These are phyloP conservation scores for Candida arabinofermentans DNA, from an alignment of 805 yeast species.

Conservation along the genomic window DNA sequence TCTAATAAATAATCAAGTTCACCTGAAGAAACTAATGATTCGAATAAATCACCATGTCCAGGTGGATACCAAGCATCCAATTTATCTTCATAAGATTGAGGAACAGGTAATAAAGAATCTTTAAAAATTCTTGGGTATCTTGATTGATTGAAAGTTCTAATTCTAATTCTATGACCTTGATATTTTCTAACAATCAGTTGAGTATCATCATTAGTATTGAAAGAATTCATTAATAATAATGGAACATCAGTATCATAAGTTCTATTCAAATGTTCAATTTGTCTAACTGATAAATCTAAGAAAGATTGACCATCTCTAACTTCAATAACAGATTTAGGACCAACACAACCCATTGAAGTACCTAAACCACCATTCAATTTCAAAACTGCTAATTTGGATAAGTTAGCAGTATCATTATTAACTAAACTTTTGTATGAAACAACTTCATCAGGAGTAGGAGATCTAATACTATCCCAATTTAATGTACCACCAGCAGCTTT, in stretches of 20 bases:
- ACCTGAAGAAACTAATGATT: slow-evolving; percentile 83
- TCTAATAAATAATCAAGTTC: slow-evolving; percentile 84
- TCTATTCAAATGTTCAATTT: slow-evolving; percentile 91
- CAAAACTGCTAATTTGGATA: slow-evolving; percentile 87
- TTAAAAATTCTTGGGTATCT: slow-evolving; percentile 92
- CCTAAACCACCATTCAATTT: slow-evolving; percentile 98
- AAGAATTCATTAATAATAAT: slow-evolving; percentile 94
- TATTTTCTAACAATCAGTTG: slow-evolving; percentile 93
- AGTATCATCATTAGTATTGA: slow-evolving; percentile 95
- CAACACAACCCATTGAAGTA: slow-evolving; percentile 99
- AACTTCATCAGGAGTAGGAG: slow-evolving; percentile 87
- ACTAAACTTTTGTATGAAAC: slow-evolving; percentile 63
- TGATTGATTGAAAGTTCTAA: slow-evolving; percentile 96
- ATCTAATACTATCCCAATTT: slow-evolving; percentile 94
- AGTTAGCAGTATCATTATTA: slow-evolving; percentile 38
- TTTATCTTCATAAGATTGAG: slow-evolving; percentile 65
- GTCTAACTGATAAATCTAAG: slow-evolving; percentile 92
- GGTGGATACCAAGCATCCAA: slow-evolving; percentile 97
- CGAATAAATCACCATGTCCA: slow-evolving; percentile 99
- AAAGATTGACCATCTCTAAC: slow-evolving; percentile 98
- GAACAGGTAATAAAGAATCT: slow-evolving; percentile 95
- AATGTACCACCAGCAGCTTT: slow-evolving; percentile 81
- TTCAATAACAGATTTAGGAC: slow-evolving; percentile 97
- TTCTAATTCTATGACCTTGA: slow-evolving; percentile 92
- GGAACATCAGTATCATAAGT: slow-evolving; percentile 92